phyloP scores from a whole-genome alignment of 2,329 filamentous ascomycete species.

The Penicillium frequentans region DNA sequence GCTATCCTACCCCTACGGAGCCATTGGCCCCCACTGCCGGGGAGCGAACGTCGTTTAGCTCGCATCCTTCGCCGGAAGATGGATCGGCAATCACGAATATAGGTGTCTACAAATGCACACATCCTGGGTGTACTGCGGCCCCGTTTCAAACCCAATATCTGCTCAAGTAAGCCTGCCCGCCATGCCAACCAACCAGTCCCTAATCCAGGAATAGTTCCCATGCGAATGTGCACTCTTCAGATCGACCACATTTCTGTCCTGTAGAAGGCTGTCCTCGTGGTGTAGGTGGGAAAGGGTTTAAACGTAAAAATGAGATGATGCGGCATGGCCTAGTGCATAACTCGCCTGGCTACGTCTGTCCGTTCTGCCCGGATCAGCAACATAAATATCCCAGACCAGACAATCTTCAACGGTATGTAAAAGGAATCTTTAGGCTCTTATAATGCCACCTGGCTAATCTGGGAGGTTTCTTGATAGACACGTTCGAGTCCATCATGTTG shows the following conservation, averaged over 20 bases:
- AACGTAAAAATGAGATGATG: slow-evolving; percentile 70
- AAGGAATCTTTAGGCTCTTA: neutral
- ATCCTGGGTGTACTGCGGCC: slow-evolving; percentile 56
- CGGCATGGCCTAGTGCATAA: slow-evolving; percentile 86
- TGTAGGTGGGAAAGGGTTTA: slow-evolving; percentile 66
- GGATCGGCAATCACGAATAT: slow-evolving; percentile 14
- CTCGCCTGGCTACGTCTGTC: slow-evolving; percentile 92
- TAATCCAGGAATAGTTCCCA: slow-evolving; percentile 42
- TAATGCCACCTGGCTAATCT: neutral
- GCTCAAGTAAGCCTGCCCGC: slow-evolving; percentile 52
- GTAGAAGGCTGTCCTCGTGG: slow-evolving; percentile 58
- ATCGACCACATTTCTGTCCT: slow-evolving; percentile 64
- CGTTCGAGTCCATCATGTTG: slow-evolving; percentile 85
- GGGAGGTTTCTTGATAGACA: slow-evolving; percentile 59
- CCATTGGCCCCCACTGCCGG: slow-evolving; percentile 21
- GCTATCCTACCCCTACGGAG: slow-evolving; percentile 44
- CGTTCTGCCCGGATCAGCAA: slow-evolving; percentile 90
- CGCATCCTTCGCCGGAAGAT: slow-evolving; percentile 26
- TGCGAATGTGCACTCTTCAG: slow-evolving; percentile 63
- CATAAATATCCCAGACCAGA: slow-evolving; percentile 94
- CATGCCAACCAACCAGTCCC: neutral
- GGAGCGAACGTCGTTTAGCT: slow-evolving; percentile 24
- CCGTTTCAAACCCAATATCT: slow-evolving; percentile 67
- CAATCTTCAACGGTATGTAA: slow-evolving; percentile 81
- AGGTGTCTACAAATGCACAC: slow-evolving; percentile 53